Conservation (phyloP, 2,329 filamentous ascomycete species). For the Nannizzia gypsea region DNA sequence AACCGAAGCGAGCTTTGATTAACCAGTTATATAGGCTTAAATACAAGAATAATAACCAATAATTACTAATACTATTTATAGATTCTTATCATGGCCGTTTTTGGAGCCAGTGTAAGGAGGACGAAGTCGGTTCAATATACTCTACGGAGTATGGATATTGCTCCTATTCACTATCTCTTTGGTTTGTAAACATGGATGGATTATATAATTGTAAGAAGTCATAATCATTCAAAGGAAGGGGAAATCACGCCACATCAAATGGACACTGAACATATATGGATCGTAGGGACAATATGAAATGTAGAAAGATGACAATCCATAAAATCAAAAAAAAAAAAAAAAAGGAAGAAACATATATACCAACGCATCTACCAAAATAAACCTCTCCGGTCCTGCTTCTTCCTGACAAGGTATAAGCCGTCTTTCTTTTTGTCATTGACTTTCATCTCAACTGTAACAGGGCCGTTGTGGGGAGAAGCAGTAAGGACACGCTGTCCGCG, state of each 20-base stretch:
- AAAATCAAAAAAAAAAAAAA: background rate
- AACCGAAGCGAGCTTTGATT: no score
- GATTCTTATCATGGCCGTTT: no score
- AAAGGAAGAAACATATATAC: background rate
- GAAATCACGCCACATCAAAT: constrained; percentile 4
- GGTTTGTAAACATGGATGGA: no score
- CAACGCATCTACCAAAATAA: background rate
- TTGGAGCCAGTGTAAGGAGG: no score
- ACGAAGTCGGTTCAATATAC: no score
- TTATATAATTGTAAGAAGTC: no score
- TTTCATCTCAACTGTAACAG: constrained; percentile 17
- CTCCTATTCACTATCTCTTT: no score
- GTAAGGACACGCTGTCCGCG: constrained; percentile 40
- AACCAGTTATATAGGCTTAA: no score
- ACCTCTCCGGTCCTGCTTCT: constrained; percentile 26
- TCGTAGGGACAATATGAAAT: background rate
- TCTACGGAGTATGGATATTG: no score
- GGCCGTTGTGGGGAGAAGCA: background rate
- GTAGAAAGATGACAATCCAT: background rate
- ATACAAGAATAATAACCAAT: no score
- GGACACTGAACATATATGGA: background rate
- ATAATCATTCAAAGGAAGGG: background rate
- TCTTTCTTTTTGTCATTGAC: constrained; percentile 34
- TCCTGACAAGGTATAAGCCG: constrained; percentile 37
- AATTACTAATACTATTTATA: no score